Percentiles rank a stretch among this genome's conserved stretches.
phyloP scores from a whole-genome alignment of 2,329 filamentous ascomycete species.

The Aspergillus jensenii region DNA sequence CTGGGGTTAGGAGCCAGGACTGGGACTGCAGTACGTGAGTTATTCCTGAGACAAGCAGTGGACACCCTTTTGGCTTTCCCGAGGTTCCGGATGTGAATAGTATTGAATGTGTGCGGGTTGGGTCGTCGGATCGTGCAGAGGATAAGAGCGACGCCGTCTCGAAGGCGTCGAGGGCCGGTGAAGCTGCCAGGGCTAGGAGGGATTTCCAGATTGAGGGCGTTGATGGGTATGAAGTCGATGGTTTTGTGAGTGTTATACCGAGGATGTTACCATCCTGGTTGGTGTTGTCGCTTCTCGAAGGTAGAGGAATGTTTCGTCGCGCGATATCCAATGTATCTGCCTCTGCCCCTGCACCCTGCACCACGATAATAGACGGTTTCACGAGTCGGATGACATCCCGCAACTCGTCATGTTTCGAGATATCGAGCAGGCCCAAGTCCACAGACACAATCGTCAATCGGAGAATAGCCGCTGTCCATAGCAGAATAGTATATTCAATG shows the following conservation, averaged over 20 bases:
- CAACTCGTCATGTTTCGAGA: neutral
- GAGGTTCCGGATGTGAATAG: slow-evolving; percentile 3
- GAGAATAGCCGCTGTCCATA: neutral
- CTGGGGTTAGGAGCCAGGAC: neutral
- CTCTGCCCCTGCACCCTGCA: neutral
- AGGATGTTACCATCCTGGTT: neutral
- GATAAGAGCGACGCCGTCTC: neutral
- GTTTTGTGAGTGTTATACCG: neutral
- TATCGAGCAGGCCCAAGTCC: neutral
- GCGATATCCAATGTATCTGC: neutral
- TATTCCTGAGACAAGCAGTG: neutral
- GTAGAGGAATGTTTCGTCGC: neutral
- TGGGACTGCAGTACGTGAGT: neutral
- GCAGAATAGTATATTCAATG: neutral
- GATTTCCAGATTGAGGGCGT: neutral
- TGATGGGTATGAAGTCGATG: too few relatives aligned
- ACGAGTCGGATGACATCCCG: neutral
- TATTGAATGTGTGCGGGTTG: neutral
- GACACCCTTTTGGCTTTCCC: neutral
- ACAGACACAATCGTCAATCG: neutral
- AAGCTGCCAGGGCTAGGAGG: neutral
- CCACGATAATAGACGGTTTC: neutral
- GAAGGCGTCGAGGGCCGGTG: neutral
- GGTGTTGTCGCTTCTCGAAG: neutral
- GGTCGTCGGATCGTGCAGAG: neutral